phyloP scores from a whole-genome alignment of 257 asterid species.

The Paulownia fortunei region DNA sequence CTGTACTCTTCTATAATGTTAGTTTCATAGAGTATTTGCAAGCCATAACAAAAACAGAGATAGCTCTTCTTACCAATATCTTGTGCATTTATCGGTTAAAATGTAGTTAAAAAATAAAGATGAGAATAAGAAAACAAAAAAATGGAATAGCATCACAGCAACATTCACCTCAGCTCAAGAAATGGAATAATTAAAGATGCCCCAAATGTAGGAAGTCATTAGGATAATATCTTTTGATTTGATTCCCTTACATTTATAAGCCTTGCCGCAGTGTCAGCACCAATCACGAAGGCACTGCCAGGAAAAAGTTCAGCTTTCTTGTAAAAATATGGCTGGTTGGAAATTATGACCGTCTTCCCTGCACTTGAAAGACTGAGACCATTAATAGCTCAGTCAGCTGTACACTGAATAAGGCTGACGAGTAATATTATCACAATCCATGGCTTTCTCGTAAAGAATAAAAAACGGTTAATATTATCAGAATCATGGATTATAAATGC shows the following conservation, averaged over 20 bases:
- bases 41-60: background rate
- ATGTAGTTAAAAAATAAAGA: background rate
- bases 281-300: constrained; percentile 92
- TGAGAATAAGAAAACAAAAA: background rate
- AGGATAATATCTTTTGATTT: background rate
- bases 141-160: background rate
- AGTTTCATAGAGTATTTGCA: background rate
- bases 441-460: too few relatives aligned
- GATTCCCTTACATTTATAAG: constrained; percentile 74
- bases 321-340: constrained; percentile 96
- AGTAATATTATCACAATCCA: too few relatives aligned
- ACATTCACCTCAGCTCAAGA: background rate
- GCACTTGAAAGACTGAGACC: constrained; percentile 37
- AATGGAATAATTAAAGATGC: background rate
- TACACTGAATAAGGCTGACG: constrained; percentile 3
- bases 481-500: constrained; percentile 7
- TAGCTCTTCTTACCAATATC: background rate
- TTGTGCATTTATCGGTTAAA: background rate
- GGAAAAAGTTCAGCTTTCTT: constrained; percentile 95
- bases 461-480: background rate
- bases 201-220: background rate
- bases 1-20: constrained; percentile 6
- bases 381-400: constrained; percentile 29
- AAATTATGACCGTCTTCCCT: constrained; percentile 87
- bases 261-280: constrained; percentile 90